A percentile compares a stretch with the other conserved stretches of the same genome.
phyloP scores from a whole-genome alignment of 108 stramenopile genomes.

The Mediolabrus comicus region DNA sequence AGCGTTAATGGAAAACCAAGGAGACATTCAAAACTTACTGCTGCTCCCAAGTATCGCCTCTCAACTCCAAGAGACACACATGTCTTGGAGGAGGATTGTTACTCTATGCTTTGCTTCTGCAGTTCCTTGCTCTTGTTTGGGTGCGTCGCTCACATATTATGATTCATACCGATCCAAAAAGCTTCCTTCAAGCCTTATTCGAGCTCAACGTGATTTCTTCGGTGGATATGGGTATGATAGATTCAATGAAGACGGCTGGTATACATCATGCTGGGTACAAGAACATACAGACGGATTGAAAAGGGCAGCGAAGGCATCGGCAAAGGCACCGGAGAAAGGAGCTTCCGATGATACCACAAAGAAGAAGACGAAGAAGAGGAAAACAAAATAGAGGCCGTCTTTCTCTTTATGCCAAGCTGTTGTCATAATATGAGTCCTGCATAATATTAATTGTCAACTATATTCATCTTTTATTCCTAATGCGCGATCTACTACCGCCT shows the following conservation, averaged over 20 bases:
- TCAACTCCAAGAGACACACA: slow-evolving; percentile 55
- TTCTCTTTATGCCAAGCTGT: background rate
- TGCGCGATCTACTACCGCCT: background rate
- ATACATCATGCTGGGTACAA: slow-evolving; percentile 62
- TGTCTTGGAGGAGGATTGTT: slow-evolving; percentile 85
- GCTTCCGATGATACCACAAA: background rate
- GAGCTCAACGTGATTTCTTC: slow-evolving; percentile 95
- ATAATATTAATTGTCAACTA: background rate
- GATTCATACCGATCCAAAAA: slow-evolving; percentile 81
- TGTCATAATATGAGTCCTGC: background rate
- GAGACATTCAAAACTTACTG: slow-evolving; percentile 71
- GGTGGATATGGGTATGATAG: slow-evolving; percentile 94
- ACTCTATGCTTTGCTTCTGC: slow-evolving; percentile 80
- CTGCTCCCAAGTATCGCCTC: slow-evolving; percentile 79
- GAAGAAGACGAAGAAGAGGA: background rate
- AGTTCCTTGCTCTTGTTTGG: slow-evolving; percentile 80
- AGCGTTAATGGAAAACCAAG: slow-evolving; percentile 58
- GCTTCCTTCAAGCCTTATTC: slow-evolving; percentile 84
- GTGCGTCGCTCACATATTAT: slow-evolving; percentile 88
- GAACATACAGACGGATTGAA: slow-evolving; percentile 45
- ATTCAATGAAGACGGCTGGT: slow-evolving; percentile 52
- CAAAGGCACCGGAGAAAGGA: slow-evolving; percentile 18
- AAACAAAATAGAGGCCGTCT: background rate
- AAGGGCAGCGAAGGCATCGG: slow-evolving; percentile 22
- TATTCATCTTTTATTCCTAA: background rate